These are phyloP conservation scores for Termitomyces sp. DNA, from an alignment of 768 basidiomycete genomes.

Conservation along the genomic window DNA sequence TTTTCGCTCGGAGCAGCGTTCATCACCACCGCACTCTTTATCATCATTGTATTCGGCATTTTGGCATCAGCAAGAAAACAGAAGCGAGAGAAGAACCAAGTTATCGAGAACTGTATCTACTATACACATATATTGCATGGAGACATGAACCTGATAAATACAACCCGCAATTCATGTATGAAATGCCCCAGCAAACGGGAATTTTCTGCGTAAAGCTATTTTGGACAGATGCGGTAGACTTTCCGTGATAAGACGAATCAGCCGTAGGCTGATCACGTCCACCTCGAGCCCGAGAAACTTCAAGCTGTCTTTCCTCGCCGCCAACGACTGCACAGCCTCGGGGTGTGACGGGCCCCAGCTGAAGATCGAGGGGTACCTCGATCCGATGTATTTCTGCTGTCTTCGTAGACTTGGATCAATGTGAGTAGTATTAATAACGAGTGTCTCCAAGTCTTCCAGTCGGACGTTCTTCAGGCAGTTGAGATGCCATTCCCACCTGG, in stretches of 20 bases:
- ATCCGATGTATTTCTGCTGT: neutral
- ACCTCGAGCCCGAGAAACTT: neutral
- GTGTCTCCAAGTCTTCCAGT: no score
- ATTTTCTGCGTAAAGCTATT: no score
- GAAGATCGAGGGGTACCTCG: neutral
- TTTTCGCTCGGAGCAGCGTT: conserved; percentile 35
- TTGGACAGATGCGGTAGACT: no score
- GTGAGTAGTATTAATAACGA: neutral
- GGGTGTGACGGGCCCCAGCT: neutral
- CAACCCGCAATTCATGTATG: no score
- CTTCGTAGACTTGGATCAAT: neutral
- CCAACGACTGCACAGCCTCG: no score
- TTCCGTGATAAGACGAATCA: neutral
- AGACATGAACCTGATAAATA: neutral
- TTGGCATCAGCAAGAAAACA: conserved; percentile 12
- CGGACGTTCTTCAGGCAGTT: no score
- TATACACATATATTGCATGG: neutral
- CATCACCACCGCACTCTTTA: conserved; percentile 9
- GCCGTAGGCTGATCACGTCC: neutral
- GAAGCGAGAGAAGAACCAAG: neutral
- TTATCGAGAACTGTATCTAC: no score
- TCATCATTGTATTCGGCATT: conserved; percentile 16
- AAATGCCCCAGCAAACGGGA: no score
- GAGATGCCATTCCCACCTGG: no score
- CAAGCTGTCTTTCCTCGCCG: neutral